Base-by-base conservation (phyloP, 768 basidiomycete species). In the Pholiota molesta region DNA sequence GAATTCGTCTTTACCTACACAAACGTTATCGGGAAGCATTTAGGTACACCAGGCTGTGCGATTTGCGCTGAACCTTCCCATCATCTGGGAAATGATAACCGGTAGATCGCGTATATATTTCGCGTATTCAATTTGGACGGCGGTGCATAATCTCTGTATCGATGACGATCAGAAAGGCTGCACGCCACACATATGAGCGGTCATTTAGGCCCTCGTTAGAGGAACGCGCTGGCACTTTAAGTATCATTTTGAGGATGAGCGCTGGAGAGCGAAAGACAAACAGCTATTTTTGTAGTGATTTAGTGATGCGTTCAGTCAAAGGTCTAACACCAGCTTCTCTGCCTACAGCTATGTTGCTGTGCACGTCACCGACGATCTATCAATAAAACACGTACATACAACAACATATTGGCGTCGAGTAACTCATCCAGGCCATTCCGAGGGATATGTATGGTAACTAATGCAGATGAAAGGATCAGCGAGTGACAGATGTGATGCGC, bases 321-420 rank as follows among this genome's bases (percentile, higher is more conserved):
- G 14, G 5, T 11, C 16, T 44, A 44, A 49, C 7, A 6, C 44
- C 16, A 45, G 19, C 19, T 16, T 16, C 52, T 37, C 31, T 17
- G 28, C 17, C 23, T 10, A n/a, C n/a, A 17, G 54, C 26, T 55
- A 51, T 29, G 61, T 65, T 67, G 63, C 66, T 67, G 66, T 67
- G 66, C 61, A 64, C 55, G 66, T 67, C 62, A 67, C 57, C 6
- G 21, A 54, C 52, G 55, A 47, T 51, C 55, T 21, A 65, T 40
- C 55, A 52, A 58, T 40, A 55, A 61, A 26, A 45, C 52, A 49
- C 17, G 59, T 44, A 56, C 39, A 56, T 56, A 40, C 31, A 37
- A 13, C 13, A 35, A 9, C 35, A 37, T 56, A 13, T 56, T 56
- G 14, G 40, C 40, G 55, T 56, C 55, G 40, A 54, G 23, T 39